These are phyloP conservation scores for Nemania sp. DNA, from an alignment of 2,329 filamentous ascomycete species.

Conservation along the genomic window DNA sequence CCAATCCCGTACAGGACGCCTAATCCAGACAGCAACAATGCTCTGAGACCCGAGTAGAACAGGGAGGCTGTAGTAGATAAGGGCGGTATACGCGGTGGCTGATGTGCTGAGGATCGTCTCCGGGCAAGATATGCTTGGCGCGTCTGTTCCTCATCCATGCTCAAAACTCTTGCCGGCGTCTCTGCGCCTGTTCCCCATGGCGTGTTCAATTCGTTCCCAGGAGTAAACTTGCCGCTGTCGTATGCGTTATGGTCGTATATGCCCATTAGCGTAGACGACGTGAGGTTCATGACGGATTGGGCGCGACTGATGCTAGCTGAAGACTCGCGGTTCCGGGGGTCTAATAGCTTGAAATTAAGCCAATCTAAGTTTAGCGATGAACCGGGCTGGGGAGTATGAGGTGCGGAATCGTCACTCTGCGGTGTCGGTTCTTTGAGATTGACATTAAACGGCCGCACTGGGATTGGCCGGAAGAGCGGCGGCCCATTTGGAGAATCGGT, in stretches of 20 bases:
- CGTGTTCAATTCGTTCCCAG: slow-evolving; percentile 56
- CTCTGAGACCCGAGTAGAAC: slow-evolving; percentile 61
- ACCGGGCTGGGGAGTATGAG: slow-evolving; percentile 50
- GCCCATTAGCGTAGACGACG: slow-evolving; percentile 83
- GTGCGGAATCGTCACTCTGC: slow-evolving; percentile 43
- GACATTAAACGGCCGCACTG: slow-evolving; percentile 71
- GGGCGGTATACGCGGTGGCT: slow-evolving; percentile 35
- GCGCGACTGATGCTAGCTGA: slow-evolving; percentile 63
- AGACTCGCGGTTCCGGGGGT: slow-evolving; percentile 35
- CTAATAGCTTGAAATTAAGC: slow-evolving; percentile 41
- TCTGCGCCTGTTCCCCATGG: slow-evolving; percentile 80
- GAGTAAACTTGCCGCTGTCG: slow-evolving; percentile 48
- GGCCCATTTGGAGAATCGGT: slow-evolving; percentile 46
- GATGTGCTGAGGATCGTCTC: slow-evolving; percentile 41
- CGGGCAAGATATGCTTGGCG: slow-evolving; percentile 40
- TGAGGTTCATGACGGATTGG: slow-evolving; percentile 82
- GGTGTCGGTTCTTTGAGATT: slow-evolving; percentile 53
- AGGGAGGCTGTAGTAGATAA: slow-evolving; percentile 36
- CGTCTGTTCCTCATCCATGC: slow-evolving; percentile 39
- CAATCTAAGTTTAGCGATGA: slow-evolving; percentile 46
- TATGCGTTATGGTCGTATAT: slow-evolving; percentile 78
- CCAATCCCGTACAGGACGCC: slow-evolving; percentile 83
- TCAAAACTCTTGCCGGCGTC: slow-evolving; percentile 59
- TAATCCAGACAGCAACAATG: slow-evolving; percentile 71
- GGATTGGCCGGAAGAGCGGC: slow-evolving; percentile 68